Evolutionary conservation across 441 rosid species (phyloP), one percentile per base, ranked within the genome.

Genomic region (Macaranga tanarius): DNA sequence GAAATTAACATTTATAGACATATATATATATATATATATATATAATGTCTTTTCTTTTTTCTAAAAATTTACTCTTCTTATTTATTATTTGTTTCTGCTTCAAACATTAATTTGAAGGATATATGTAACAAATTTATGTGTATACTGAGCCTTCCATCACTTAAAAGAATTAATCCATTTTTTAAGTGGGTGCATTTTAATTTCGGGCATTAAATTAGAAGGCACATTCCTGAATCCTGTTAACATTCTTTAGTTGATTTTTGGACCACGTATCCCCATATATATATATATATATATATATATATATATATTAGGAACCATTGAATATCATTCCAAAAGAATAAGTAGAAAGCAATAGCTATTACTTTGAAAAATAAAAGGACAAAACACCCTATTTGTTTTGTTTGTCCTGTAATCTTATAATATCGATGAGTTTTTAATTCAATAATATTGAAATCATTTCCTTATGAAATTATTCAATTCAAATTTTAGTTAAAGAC

Each of bases 71-170:
- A 2, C 51, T 51, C 12, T 11, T 20, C 22, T 62, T 50, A 42
- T 23, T 66, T 20, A 11, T 62, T 16, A 13, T 16, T 47, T n/a
- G 28, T 31, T 28, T 51, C n/a, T 1, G 7, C 10, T 47, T 16
- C 20, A 17, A 60, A 60, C 65, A 52, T 50, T 52, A 54, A 12
- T 11, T 19, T 54, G 17, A 13, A 11, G 28, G 26, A 52, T 68
- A 10, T 68, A 2, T 55, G 50, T 20, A 7, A 20, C 62, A 54
- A 38, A n/a, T 17, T n/a, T 9, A 13, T 7, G 64, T 57, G 4
- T 47, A 31, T 31, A 31, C 51, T 69, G 55, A 62, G 50, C 51
- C 68, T 71, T 71, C 74, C 26, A 7, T 38, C 38, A 38, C 38
- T 56, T 69, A 31, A 31, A 31, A 31, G 50, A 45, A 3, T 45